Conservation (phyloP, 148 eudicot species). For the Simmondsia chinensis region DNA sequence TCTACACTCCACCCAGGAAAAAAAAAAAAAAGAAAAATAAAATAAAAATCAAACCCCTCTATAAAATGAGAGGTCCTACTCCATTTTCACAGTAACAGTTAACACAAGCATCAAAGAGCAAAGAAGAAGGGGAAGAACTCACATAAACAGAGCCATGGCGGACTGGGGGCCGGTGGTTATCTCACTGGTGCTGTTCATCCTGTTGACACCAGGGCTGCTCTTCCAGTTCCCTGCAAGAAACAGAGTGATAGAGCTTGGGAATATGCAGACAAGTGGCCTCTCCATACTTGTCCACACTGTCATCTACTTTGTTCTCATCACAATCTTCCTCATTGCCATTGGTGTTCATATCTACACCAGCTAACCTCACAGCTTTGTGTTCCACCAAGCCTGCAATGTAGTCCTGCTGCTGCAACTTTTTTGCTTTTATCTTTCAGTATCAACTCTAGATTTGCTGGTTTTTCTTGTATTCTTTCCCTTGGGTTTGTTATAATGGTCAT, state of each 20-base stretch:
- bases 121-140: neutral
- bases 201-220: constrained; percentile 45
- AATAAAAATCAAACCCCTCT: neutral
- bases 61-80: constrained; percentile 10
- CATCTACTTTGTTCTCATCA: constrained; percentile 48
- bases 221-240: constrained; percentile 47
- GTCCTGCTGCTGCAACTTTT: no score
- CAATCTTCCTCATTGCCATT: constrained; percentile 46
- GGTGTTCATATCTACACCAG: constrained; percentile 49
- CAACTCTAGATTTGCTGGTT: no score
- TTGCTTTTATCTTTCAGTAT: no score
- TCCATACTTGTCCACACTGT: constrained; percentile 48
- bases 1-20: neutral
- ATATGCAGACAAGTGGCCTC: constrained; percentile 50
- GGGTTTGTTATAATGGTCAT: no score
- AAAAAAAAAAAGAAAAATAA: no score
- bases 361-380: neutral
- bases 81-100: neutral
- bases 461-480: no score
- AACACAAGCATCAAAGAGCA: neutral
- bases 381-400: no score
- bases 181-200: constrained; percentile 48
- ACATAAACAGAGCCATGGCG: constrained; percentile 14
- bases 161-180: constrained; percentile 57
- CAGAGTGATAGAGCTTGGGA: constrained; percentile 40